These are phyloP conservation scores for Platanthera guangdongensis DNA, from an alignment of 106 monocot genomes.

Conservation along the genomic window DNA sequence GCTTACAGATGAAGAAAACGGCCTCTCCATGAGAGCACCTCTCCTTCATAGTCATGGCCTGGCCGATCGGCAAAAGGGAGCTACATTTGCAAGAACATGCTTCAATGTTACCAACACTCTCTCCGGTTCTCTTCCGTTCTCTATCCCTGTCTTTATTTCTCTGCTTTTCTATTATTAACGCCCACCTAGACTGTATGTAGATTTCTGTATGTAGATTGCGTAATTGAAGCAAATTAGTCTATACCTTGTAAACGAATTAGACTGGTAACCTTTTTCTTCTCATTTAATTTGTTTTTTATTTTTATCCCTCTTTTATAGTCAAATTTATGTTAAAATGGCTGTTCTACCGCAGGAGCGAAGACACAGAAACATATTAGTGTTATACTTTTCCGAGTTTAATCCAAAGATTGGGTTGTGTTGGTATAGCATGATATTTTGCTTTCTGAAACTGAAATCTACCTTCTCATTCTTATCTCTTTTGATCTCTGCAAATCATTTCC, in stretches of 20 bases:
- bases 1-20: conserved; percentile 3
- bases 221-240: background rate
- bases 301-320: no score
- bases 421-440: no score
- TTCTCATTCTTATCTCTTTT: background rate
- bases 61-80: background rate
- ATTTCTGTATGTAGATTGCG: background rate
- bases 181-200: background rate
- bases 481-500: background rate
- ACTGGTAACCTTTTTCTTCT: background rate
- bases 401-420: no score
- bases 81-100: conserved; percentile 26
- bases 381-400: no score
- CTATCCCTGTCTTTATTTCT: background rate
- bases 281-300: no score
- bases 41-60: background rate
- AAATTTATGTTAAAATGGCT: no score
- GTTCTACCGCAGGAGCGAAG: no score
- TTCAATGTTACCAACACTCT: conserved; percentile 22
- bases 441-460: no score
- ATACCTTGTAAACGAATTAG: background rate
- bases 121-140: conserved; percentile 11
- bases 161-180: background rate
- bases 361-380: no score
- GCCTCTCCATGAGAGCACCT: conserved; percentile 1